Base-by-base conservation (phyloP, 495 filamentous ascomycete species). In the Xylaria scruposa region DNA sequence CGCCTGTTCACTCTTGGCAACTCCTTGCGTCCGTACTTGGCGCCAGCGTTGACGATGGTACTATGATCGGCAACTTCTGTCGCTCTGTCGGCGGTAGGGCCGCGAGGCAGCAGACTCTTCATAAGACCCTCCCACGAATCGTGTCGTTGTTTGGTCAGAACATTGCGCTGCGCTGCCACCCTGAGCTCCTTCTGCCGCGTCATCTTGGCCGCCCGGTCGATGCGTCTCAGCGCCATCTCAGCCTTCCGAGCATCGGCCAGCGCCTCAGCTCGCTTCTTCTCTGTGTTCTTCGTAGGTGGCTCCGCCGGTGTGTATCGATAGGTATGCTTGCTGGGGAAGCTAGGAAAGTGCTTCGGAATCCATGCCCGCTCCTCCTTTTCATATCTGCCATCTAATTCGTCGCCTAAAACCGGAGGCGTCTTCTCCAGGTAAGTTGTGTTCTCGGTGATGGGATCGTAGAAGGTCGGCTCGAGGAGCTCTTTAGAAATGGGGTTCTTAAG, bases 21-120 rank as follows among this genome's bases (percentile, higher is more conserved):
- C 36, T 82, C 83, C 49, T 76, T 77, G 8, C 84, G 75, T 24
- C 78, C 76, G 38, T 78, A 79, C 7, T 62, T 67, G 58, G 73
- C 75, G n/a, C 82, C 81, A 17, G 79, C 76, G 54, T 85, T 83
- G 47, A 86, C 85, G 73, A 86, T 81, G 68, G 83, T 82, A 71
- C 83, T 85, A 61, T 86, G 81, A 26, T 86, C 84, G 3, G 85
- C 85, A 59, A 86, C 83, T 24, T 85, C 83, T 1, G 91, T 92
- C 75, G 89, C 91, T 26, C 65, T 75, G 9, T 76, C 74, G 12
- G 78, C 76, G 9, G 61, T 21, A 26, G 7, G 49, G 2, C 40
- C 42, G 17, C 13, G n/a, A 40, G 82, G 80, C 3, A 86, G 77
- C 12, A 84, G 49, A 17, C 78, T 77, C 12, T 78, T 74, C 83